Evolutionary conservation across 2,329 filamentous ascomycete genomes (phyloP).

Genomic region (Colletotrichum sp.): DNA sequence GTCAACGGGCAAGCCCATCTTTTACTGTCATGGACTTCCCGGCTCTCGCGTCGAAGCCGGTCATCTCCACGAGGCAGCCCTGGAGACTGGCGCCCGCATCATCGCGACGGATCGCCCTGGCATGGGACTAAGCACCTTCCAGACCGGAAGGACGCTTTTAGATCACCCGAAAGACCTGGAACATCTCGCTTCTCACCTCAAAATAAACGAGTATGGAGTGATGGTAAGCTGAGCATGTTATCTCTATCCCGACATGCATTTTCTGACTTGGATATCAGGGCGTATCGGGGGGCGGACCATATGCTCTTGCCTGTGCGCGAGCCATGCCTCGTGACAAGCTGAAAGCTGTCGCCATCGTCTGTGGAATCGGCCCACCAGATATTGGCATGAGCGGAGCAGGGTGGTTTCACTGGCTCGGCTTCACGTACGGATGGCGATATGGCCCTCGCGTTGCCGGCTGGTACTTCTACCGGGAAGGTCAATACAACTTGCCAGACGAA

Average conservation of each 20-base stretch:
- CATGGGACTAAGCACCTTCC: conserved; percentile 42
- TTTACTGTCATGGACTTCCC: conserved; percentile 50
- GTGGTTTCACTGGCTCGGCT: conserved; percentile 20
- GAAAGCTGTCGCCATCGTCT: conserved; percentile 21
- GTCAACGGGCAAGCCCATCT: conserved; percentile 31
- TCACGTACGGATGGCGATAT: conserved; percentile 20
- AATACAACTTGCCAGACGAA: conserved; percentile 7
- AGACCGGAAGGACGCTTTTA: conserved; percentile 32
- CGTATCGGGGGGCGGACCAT: conserved; percentile 26
- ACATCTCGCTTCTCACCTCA: conserved; percentile 10
- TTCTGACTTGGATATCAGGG: background rate
- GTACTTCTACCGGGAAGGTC: conserved; percentile 1
- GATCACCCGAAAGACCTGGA: conserved; percentile 26
- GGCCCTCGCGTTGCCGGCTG: conserved; percentile 5
- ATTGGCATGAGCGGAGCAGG: conserved; percentile 24
- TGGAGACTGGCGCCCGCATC: conserved; percentile 32
- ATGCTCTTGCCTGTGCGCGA: conserved; percentile 24
- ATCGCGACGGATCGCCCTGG: conserved; percentile 47
- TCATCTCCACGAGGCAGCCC: conserved; percentile 29
- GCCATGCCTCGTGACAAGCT: conserved; percentile 17
- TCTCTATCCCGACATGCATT: background rate
- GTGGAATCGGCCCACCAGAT: conserved; percentile 24
- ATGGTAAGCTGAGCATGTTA: background rate
- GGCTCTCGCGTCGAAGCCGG: conserved; percentile 42
- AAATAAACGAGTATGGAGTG: conserved; percentile 1